These are phyloP conservation scores for Fusarium sterilihyphosum DNA, from an alignment of 2,329 filamentous ascomycete species.

Conservation along the genomic window DNA sequence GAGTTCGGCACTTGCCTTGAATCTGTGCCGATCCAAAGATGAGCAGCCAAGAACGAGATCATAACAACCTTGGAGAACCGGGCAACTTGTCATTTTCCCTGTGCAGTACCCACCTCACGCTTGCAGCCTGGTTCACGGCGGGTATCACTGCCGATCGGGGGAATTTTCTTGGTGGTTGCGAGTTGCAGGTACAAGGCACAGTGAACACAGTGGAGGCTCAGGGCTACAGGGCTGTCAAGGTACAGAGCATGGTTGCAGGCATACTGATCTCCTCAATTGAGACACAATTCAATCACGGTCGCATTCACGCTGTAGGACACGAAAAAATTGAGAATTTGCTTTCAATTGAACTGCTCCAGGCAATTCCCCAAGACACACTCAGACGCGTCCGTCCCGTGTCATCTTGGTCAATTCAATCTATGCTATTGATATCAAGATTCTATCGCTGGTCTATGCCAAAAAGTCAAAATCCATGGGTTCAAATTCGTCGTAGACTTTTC, in stretches of 20 bases:
- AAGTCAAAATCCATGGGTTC: conserved; percentile 24
- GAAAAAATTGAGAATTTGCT: conserved; percentile 20
- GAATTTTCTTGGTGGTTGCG: background rate
- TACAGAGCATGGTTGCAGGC: background rate
- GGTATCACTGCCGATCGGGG: conserved; percentile 4
- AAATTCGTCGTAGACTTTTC: conserved; percentile 29
- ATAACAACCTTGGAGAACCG: background rate
- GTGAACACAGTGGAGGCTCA: background rate
- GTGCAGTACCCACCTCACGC: background rate
- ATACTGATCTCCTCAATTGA: background rate
- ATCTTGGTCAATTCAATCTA: conserved; percentile 22
- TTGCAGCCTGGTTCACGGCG: background rate
- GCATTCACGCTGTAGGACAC: background rate
- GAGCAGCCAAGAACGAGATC: background rate
- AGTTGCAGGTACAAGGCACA: conserved; percentile 1
- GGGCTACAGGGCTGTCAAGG: background rate
- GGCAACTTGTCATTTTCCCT: background rate
- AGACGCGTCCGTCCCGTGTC: background rate
- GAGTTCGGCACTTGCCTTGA: conserved; percentile 14
- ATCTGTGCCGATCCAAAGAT: background rate
- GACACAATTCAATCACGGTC: background rate
- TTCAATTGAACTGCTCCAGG: conserved; percentile 37
- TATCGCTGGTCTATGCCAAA: conserved; percentile 37
- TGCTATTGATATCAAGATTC: conserved; percentile 39
- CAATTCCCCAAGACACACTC: conserved; percentile 21